Base-by-base conservation (phyloP, 1,284 basidiomycete species). In the Schizophyllum commune region DNA sequence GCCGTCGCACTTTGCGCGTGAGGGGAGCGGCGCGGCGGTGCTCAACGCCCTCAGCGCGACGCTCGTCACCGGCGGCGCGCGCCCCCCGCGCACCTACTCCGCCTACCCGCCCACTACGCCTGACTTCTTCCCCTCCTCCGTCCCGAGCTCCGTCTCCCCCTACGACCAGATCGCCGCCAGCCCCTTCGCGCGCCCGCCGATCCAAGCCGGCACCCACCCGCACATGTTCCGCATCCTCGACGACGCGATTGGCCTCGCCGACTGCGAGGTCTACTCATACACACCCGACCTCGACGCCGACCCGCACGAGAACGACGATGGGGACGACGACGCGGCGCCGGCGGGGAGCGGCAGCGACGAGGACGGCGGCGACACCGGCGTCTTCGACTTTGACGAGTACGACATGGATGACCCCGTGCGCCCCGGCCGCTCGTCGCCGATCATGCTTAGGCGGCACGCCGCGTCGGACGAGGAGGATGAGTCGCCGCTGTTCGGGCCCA, bases 251-350 rank as follows among this genome's bases (percentile, higher is more conserved):
- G 88, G 91, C 27, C 82, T 99, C 34, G 78, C 85, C 52, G 94
- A 98, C 64, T 98, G 94, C 77, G 95, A 98, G 72, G 95, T 98
- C 61, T 99, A 91, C 75, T 92, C 93, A 2, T 99, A 95, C 78
- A 85, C 88, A 55, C 97, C 96, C 56, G 95, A 97, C 74, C 88
- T 92, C 65, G 94, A 97, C 69, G 91, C 91, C 53, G 97, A 99
- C 76, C 96, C 96, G 0, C 96, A 99, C 67, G 92, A 92, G 57
- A 84, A 84, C 68, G 89, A 90, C 72, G 84, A 88, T 66, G 86
- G 85, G 39, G 92, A 92, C 67, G 53, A 20, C 13, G 86, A 89
- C 67, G 86, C 86, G 65, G 85, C 89, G 66, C 86, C 90, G 67
- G 74, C 83, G 61, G 80, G 81, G 0, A 83, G 81, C 62, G 78